Evolutionary conservation across 306 rosid species (phyloP).

Genomic region (Sicyos edulis): DNA sequence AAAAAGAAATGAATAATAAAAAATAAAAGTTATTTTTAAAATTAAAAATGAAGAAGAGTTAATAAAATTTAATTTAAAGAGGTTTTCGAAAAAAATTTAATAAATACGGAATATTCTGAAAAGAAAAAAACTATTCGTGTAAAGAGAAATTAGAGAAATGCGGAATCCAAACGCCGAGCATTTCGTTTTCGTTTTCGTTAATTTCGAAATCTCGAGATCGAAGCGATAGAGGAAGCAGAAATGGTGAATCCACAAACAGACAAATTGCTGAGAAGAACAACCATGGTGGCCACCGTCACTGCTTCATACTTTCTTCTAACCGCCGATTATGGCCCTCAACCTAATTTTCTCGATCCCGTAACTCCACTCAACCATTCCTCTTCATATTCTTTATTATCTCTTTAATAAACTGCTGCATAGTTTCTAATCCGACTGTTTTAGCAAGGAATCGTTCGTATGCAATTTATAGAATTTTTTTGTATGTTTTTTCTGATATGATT

Average conservation of each 20-base stretch:
- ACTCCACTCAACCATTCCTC: slow-evolving; percentile 11
- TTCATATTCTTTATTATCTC: neutral
- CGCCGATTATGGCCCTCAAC: slow-evolving; percentile 75
- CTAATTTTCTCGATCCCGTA: slow-evolving; percentile 85
- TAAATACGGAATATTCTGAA: too few species aligned
- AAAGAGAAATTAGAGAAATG: too few species aligned
- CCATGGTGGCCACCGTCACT: slow-evolving; percentile 58
- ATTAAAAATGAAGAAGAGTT: too few species aligned
- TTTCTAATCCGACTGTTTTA: neutral
- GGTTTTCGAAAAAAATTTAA: too few species aligned
- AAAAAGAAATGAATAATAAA: too few species aligned
- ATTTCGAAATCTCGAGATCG: neutral
- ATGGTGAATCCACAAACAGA: slow-evolving; percentile 51
- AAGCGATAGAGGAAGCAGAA: neutral
- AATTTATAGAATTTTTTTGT: neutral
- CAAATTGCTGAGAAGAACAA: slow-evolving; percentile 57
- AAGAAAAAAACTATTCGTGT: too few species aligned
- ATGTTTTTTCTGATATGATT: neutral
- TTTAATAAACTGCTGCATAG: neutral
- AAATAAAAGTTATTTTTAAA: too few species aligned
- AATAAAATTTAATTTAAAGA: too few species aligned
- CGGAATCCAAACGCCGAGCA: neutral
- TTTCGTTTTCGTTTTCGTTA: neutral
- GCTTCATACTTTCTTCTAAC: slow-evolving; percentile 91
- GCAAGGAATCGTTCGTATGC: neutral